A percentile compares a stretch with the other conserved stretches of the same genome.
Conservation (phyloP, 2,329 filamentous ascomycete genomes). For the Verticillium tricorpus region DNA sequence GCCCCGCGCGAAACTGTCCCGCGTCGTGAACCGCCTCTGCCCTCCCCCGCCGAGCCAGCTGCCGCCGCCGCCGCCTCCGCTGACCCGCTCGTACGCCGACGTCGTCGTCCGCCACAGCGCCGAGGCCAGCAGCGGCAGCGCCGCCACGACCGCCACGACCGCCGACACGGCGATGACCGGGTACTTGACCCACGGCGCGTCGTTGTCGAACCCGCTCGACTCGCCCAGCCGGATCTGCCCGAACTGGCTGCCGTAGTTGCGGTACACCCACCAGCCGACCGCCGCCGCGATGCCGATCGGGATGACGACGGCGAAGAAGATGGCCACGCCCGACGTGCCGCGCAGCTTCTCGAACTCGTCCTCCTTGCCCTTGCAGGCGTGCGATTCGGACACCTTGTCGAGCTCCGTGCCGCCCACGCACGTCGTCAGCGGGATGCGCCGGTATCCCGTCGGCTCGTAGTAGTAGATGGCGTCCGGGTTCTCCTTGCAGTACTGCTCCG, state of each 20-base stretch:
- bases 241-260: conserved; percentile 83
- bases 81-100: conserved; percentile 46
- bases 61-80: conserved; percentile 42
- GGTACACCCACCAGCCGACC: conserved; percentile 80
- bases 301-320: conserved; percentile 82
- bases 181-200: conserved; percentile 75
- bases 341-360: conserved; percentile 72
- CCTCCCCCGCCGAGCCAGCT: conserved; percentile 52
- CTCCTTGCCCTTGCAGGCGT: conserved; percentile 74
- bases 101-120: conserved; percentile 66
- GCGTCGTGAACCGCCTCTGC: conserved; percentile 72
- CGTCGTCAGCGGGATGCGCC: conserved; percentile 83
- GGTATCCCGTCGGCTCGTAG: conserved; percentile 82
- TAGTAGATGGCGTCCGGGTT: conserved; percentile 71
- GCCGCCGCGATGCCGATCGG: conserved; percentile 68
- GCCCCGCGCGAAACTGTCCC: conserved; percentile 83
- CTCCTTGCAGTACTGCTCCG: conserved; percentile 45
- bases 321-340: conserved; percentile 62
- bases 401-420: conserved; percentile 72
- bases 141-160: conserved; percentile 51
- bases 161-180: conserved; percentile 72
- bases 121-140: conserved; percentile 65
- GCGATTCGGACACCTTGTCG: conserved; percentile 59
- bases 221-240: conserved; percentile 90
- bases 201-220: conserved; percentile 53